Evolutionary conservation across 164 flowering plant species (phyloP).

Genomic region (Aristolochia fimbriata): DNA sequence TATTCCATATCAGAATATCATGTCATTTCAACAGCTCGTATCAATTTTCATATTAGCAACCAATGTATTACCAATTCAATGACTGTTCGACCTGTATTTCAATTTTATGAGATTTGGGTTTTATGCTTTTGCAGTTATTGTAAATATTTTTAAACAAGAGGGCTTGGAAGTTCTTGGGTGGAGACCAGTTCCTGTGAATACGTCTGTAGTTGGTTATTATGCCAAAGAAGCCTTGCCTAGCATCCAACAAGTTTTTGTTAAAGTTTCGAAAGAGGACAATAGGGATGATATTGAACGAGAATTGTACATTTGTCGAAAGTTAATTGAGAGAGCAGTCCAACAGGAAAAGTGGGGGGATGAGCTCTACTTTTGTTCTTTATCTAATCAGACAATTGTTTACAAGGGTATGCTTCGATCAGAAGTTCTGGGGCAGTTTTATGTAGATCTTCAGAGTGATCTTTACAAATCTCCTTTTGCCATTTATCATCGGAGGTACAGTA

Average conservation of each 20-base stretch:
- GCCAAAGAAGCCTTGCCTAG: constrained; percentile 92
- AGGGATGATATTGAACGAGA: constrained; percentile 93
- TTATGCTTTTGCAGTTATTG: constrained; percentile 49
- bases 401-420: constrained; percentile 99
- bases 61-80: background rate
- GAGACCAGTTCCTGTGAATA: constrained; percentile 90
- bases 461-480: constrained; percentile 88
- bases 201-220: constrained; percentile 68
- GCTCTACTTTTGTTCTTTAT: constrained; percentile 88
- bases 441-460: constrained; percentile 77
- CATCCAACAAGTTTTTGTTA: constrained; percentile 87
- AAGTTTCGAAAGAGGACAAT: constrained; percentile 60
- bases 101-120: constrained; percentile 3
- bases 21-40: background rate
- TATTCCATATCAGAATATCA: background rate
- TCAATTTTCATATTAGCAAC: background rate
- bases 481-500: constrained; percentile 93
- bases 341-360: constrained; percentile 78
- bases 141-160: constrained; percentile 60
- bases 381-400: constrained; percentile 94
- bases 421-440: constrained; percentile 80
- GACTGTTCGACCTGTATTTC: background rate
- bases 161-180: constrained; percentile 98
- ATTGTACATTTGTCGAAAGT: constrained; percentile 79
- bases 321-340: constrained; percentile 63